A percentile compares a stretch with the other conserved stretches of the same genome.
Evolutionary conservation across 306 rosid genomes (phyloP).

Genomic region (Trichosanthes cucumerina): DNA sequence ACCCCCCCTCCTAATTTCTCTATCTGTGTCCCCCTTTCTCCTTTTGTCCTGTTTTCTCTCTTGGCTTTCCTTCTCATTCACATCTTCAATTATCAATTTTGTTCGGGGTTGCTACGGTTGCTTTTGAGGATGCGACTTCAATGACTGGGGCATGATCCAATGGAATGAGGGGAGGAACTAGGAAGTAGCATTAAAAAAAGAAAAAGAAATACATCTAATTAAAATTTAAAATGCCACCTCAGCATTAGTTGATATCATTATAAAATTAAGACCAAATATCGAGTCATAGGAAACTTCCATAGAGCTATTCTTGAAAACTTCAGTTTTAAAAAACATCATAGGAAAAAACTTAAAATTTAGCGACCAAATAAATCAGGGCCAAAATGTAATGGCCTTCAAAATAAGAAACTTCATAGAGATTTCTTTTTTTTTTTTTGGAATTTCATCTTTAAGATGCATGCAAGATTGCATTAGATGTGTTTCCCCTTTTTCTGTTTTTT

Average conservation of each 20-base stretch:
- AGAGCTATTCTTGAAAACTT: not conserved
- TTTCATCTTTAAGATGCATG: not conserved
- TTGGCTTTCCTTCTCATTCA: not conserved
- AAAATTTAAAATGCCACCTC: not conserved
- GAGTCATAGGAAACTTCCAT: too few relatives aligned
- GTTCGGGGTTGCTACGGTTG: not conserved
- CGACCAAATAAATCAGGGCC: not conserved
- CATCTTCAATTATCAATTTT: not conserved
- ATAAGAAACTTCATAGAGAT: not conserved
- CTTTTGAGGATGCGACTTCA: not conserved
- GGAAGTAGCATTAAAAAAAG: not conserved
- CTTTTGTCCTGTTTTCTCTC: not conserved
- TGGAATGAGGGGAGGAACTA: not conserved
- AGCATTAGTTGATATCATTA: not conserved
- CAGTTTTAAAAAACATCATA: not conserved
- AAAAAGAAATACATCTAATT: not conserved
- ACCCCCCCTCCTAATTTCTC: not conserved
- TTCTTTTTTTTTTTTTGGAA: not conserved
- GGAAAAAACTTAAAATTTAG: not conserved
- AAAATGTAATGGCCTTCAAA: not conserved
- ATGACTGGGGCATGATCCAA: not conserved
- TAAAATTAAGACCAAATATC: not conserved
- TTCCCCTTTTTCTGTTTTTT: not conserved
- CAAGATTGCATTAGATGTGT: not conserved
- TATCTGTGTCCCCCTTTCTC: not conserved